phyloP scores from a whole-genome alignment of 1,284 basidiomycete genomes.

The Singerocomus inundabilis region DNA sequence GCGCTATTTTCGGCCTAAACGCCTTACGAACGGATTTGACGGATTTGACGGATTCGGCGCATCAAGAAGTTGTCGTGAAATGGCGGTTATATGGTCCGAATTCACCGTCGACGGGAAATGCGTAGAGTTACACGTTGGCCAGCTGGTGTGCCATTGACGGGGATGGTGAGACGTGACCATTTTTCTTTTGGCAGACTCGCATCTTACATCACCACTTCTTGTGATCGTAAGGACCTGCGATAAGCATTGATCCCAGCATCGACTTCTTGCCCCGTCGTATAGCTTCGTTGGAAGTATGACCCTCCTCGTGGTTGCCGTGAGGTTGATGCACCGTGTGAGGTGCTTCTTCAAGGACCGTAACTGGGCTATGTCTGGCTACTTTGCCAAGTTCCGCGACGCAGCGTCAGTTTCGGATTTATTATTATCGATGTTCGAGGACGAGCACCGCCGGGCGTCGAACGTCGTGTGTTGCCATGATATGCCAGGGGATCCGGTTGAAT shows the following conservation, averaged over 20 bases:
- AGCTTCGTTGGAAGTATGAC: not conserved
- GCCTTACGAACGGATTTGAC: no score
- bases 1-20: constrained; percentile 29
- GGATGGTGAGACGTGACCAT: no score
- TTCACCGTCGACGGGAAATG: no score
- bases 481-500: not conserved
- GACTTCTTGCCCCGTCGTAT: not conserved
- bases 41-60: constrained; percentile 3
- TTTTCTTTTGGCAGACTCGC: no score
- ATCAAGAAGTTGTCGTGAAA: constrained; percentile 14
- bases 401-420: not conserved
- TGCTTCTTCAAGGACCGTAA: no score
- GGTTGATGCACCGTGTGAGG: not conserved
- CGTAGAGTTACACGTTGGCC: no score
- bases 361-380: not conserved
- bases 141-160: no score
- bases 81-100: constrained; percentile 1
- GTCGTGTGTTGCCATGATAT: no score
- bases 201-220: no score
- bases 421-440: no score
- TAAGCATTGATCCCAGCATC: not conserved
- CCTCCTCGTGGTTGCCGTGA: constrained; percentile 12
- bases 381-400: not conserved
- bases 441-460: no score
- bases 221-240: no score